Percentiles rank a stretch among this genome's conserved stretches.
Evolutionary conservation across 805 yeast species (phyloP).

Genomic region (Suhomyces faveliae): DNA sequence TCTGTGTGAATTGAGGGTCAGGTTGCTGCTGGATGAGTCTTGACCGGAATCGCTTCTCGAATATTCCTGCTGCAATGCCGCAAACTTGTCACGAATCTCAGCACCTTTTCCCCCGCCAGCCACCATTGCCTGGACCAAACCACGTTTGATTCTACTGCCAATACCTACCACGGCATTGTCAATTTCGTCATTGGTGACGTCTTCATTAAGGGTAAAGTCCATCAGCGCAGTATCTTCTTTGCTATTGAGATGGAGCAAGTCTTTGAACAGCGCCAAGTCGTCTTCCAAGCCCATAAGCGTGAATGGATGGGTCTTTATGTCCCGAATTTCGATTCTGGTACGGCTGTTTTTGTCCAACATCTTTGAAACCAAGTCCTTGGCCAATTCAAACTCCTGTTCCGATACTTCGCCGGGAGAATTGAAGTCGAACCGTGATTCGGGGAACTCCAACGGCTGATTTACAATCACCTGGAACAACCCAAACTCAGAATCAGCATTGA

Average conservation of each 20-base stretch:
- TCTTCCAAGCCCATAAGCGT: constrained; percentile 40
- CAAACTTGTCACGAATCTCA: constrained; percentile 21
- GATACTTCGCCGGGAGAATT: constrained; percentile 40
- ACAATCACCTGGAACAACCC: constrained; percentile 83
- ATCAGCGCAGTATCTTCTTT: constrained; percentile 12
- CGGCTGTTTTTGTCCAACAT: constrained; percentile 70
- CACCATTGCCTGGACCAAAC: constrained; percentile 44
- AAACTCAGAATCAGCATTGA: constrained; percentile 81
- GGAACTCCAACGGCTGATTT: constrained; percentile 57
- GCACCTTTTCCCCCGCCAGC: constrained; percentile 25
- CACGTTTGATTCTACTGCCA: constrained; percentile 59
- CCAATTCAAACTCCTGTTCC: constrained; percentile 44
- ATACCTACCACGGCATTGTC: constrained; percentile 81
- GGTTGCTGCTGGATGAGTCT: constrained; percentile 21
- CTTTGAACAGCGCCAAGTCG: constrained; percentile 34
- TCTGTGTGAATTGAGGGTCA: constrained; percentile 17
- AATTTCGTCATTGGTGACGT: constrained; percentile 63
- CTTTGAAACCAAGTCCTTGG: constrained; percentile 58
- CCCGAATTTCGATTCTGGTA: constrained; percentile 63
- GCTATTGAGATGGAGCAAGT: constrained; percentile 34
- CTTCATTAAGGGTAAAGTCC: constrained; percentile 20
- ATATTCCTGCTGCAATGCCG: constrained; percentile 23
- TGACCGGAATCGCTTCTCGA: constrained; percentile 31
- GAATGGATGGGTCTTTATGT: constrained; percentile 78
- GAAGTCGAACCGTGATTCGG: constrained; percentile 36